Evolutionary conservation across 331 rosid genomes (phyloP).

Genomic region (Quercus lobata): DNA sequence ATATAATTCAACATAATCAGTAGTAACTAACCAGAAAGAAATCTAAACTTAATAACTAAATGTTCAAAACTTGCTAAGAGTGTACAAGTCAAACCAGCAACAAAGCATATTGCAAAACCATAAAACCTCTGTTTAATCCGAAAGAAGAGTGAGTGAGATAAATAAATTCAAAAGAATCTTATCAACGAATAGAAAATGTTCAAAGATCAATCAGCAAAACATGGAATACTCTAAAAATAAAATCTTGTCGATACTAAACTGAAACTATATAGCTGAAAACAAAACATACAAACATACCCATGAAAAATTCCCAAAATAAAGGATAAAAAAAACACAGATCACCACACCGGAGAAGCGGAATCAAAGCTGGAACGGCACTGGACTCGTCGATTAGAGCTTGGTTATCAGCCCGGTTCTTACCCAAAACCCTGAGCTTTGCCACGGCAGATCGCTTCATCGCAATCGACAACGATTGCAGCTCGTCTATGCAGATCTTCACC

Average conservation of each 20-base stretch:
- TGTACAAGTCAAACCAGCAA: conserved; percentile 76
- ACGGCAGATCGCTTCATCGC: no score
- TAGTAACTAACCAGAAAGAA: background rate
- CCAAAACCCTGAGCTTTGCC: no score
- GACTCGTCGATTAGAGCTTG: no score
- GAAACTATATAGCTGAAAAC: background rate
- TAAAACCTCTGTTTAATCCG: conserved; percentile 62
- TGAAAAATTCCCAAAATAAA: background rate
- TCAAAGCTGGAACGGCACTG: no score
- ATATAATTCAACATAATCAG: background rate
- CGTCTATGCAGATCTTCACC: no score
- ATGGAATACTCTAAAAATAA: background rate
- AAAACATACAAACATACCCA: background rate
- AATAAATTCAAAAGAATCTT: conserved; percentile 5
- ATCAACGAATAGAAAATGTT: background rate
- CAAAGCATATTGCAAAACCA: conserved; percentile 86
- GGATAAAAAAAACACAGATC: background rate
- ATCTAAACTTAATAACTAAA: background rate
- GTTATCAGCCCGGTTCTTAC: no score
- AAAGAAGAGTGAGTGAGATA: conserved; percentile 23
- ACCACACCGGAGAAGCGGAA: no score
- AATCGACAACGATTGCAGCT: no score
- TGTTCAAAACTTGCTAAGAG: conserved; percentile 57
- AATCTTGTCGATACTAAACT: background rate
- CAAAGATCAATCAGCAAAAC: background rate